Evolutionary conservation across 805 yeast species (phyloP).

Genomic region (Candida odintsovae): DNA sequence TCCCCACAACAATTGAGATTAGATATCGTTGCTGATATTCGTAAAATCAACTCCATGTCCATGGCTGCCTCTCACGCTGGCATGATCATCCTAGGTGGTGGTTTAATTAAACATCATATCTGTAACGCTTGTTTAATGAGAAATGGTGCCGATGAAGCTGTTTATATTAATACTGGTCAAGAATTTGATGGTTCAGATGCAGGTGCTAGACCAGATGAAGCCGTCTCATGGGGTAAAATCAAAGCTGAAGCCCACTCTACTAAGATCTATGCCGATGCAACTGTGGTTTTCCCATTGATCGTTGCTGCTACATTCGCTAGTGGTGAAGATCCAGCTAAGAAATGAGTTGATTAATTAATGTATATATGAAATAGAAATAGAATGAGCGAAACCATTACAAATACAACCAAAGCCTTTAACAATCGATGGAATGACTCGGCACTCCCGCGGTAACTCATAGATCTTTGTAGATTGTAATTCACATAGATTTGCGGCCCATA

Average conservation of each 20-base stretch:
- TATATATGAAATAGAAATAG: background rate
- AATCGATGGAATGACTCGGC: no score
- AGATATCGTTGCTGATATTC: constrained; percentile 91
- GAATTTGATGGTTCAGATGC: constrained; percentile 99
- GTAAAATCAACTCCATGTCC: constrained; percentile 85
- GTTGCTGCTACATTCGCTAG: constrained; percentile 97
- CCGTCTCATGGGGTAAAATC: constrained; percentile 98
- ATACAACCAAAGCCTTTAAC: no score
- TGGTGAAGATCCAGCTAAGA: constrained; percentile 26
- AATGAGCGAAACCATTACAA: no score
- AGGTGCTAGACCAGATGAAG: constrained; percentile 99
- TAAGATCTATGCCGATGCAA: constrained; percentile 93
- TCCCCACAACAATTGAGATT: constrained; percentile 85
- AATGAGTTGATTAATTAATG: background rate
- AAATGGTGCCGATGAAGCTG: constrained; percentile 98
- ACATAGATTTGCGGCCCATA: no score
- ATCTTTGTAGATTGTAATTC: no score
- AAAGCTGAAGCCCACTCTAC: constrained; percentile 89
- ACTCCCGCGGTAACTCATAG: no score
- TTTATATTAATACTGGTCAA: constrained; percentile 95
- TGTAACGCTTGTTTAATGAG: constrained; percentile 98
- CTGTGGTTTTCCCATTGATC: constrained; percentile 89
- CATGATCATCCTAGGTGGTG: constrained; percentile 95
- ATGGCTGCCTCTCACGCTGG: constrained; percentile 95
- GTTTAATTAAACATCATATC: constrained; percentile 92